Percentiles rank a stretch among this genome's conserved stretches.
Evolutionary conservation across 2,329 filamentous ascomycete genomes (phyloP).

Genomic region (Talaromyces sp.): DNA sequence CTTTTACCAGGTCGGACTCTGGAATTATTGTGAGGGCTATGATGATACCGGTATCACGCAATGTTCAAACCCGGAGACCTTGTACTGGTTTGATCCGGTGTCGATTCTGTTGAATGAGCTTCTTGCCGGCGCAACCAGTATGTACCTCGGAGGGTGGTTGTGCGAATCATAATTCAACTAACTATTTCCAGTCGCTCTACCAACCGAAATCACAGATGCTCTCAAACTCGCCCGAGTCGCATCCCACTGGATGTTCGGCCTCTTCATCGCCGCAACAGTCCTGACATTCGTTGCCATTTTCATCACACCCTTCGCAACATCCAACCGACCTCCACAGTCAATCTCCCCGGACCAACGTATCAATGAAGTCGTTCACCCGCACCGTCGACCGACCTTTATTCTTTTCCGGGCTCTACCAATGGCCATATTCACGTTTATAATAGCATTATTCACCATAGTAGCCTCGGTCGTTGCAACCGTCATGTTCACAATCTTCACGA

Average conservation of each 20-base stretch:
- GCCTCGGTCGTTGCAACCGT: slow-evolving; percentile 72
- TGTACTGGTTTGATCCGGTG: slow-evolving; percentile 92
- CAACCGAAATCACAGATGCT: slow-evolving; percentile 65
- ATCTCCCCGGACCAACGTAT: slow-evolving; percentile 25
- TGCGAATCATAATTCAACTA: background rate
- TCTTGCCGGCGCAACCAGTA: slow-evolving; percentile 71
- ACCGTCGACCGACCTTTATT: slow-evolving; percentile 34
- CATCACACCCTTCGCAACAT: slow-evolving; percentile 50
- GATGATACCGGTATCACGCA: slow-evolving; percentile 61
- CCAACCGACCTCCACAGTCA: slow-evolving; percentile 33
- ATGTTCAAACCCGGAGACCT: slow-evolving; percentile 63
- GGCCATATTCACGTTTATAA: slow-evolving; percentile 61
- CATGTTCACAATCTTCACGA: slow-evolving; percentile 76
- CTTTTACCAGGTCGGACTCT: slow-evolving; percentile 88
- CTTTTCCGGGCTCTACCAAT: slow-evolving; percentile 58
- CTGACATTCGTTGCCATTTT: slow-evolving; percentile 70
- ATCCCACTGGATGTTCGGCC: slow-evolving; percentile 81
- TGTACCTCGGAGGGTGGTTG: slow-evolving; percentile 20
- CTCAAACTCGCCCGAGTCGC: slow-evolving; percentile 68
- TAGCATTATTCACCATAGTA: slow-evolving; percentile 62
- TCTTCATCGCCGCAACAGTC: slow-evolving; percentile 69
- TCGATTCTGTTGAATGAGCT: slow-evolving; percentile 74
- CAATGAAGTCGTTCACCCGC: slow-evolving; percentile 27
- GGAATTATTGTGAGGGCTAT: slow-evolving; percentile 90
- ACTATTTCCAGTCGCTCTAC: slow-evolving; percentile 60